phyloP scores from a whole-genome alignment of 805 yeast species.

The Pichia membranifaciens region DNA sequence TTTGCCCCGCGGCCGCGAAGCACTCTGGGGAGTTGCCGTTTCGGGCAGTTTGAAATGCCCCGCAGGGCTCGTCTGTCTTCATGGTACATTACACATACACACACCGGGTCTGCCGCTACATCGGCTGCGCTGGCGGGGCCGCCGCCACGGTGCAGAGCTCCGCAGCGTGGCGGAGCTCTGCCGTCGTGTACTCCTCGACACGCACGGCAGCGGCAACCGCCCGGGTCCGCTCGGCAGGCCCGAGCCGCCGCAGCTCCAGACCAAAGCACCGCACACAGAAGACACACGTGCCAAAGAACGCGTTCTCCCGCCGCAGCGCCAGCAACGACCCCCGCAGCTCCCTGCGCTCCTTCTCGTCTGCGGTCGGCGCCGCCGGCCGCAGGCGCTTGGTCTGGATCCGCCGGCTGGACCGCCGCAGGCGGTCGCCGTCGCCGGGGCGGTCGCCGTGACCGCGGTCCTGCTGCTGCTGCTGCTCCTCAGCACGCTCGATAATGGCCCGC shows the following conservation, averaged over 20 bases:
- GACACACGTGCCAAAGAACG: slow-evolving; percentile 23
- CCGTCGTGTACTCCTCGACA: background rate
- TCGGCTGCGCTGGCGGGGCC: too few species aligned
- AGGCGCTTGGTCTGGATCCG: background rate
- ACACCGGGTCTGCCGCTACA: too few species aligned
- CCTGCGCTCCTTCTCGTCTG: background rate
- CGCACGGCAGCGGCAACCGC: background rate
- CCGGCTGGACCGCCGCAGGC: background rate
- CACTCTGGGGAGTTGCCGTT: background rate
- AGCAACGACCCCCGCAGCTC: slow-evolving; percentile 18
- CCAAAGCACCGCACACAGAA: slow-evolving; percentile 24
- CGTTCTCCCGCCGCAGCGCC: slow-evolving; percentile 19
- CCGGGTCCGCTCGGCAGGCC: background rate
- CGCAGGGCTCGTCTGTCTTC: too few species aligned
- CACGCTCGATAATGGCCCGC: slow-evolving; percentile 7
- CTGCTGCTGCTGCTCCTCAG: slow-evolving; percentile 11
- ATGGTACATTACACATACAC: too few species aligned
- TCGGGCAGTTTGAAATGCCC: background rate
- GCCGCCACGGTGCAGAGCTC: too few species aligned
- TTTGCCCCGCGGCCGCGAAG: background rate
- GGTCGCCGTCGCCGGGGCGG: too few species aligned
- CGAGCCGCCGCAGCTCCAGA: slow-evolving; percentile 8
- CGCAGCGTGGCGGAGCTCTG: background rate
- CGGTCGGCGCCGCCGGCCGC: background rate
- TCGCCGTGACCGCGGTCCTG: too few species aligned